These are phyloP conservation scores for Posidonia oceanica DNA, from an alignment of 116 monocot genomes.

Conservation along the genomic window DNA sequence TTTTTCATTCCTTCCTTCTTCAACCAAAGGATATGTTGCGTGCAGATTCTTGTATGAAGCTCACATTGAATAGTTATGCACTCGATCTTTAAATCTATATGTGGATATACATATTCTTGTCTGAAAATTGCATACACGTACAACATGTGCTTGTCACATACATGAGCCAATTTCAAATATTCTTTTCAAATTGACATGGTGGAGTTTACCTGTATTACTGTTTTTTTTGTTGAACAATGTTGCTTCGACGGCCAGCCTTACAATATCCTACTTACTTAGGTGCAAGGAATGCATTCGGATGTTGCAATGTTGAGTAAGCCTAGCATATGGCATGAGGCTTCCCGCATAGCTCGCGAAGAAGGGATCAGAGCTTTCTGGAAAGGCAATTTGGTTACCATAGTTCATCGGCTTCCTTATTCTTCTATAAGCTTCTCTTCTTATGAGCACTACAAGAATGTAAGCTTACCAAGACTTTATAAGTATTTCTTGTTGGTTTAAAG, in stretches of 20 bases:
- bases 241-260: not conserved
- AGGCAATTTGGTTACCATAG: constrained; percentile 87
- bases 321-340: constrained; percentile 78
- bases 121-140: too few species aligned
- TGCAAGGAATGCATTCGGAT: constrained; percentile 90
- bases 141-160: too few species aligned
- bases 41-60: too few species aligned
- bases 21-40: too few species aligned
- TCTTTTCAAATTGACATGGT: too few species aligned
- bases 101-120: too few species aligned
- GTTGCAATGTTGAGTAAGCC: constrained; percentile 46
- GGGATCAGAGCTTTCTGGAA: constrained; percentile 92
- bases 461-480: not conserved
- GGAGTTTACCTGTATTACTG: too few species aligned
- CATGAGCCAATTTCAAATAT: too few species aligned
- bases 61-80: too few species aligned
- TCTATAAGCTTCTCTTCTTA: constrained; percentile 91
- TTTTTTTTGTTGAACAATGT: not conserved
- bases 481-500: not conserved
- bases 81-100: too few species aligned
- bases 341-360: constrained; percentile 71
- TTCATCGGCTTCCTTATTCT: constrained; percentile 91
- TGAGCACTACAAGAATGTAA: constrained; percentile 76
- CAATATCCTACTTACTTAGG: constrained; percentile 20
- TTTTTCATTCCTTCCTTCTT: too few species aligned